A percentile compares a stretch with the other conserved stretches of the same genome.
phyloP scores from a whole-genome alignment of 2,329 filamentous ascomycete genomes.

The Capronia coronata region DNA sequence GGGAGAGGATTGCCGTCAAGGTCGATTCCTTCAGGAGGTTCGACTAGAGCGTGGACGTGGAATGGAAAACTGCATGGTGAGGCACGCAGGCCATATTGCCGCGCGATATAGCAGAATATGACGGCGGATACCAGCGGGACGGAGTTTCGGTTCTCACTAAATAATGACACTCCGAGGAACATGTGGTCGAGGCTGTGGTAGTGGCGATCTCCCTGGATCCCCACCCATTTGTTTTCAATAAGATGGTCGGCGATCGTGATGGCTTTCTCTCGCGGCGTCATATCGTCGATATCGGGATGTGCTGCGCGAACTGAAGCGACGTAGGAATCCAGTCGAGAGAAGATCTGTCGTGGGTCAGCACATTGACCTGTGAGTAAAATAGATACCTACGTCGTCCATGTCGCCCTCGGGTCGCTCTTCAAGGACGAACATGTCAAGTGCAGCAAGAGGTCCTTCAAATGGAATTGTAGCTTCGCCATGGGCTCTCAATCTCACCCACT shows the following conservation, averaged over 20 bases:
- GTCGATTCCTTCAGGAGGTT: constrained; percentile 51
- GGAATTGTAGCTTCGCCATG: constrained; percentile 45
- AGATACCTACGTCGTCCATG: constrained; percentile 56
- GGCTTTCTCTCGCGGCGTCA: constrained; percentile 62
- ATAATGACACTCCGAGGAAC: constrained; percentile 75
- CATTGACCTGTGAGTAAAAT: constrained; percentile 16
- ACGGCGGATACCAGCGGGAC: constrained; percentile 79
- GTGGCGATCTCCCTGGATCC: constrained; percentile 59
- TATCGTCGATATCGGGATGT: constrained; percentile 48
- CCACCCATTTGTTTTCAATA: constrained; percentile 60
- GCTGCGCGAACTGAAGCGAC: constrained; percentile 51
- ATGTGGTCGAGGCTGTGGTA: constrained; percentile 82
- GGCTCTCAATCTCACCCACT: constrained; percentile 59
- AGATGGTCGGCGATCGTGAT: constrained; percentile 64
- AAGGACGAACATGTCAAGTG: constrained; percentile 84
- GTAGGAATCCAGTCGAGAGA: constrained; percentile 58
- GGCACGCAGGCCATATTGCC: constrained; percentile 66
- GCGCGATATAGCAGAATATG: constrained; percentile 77
- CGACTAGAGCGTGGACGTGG: constrained; percentile 76
- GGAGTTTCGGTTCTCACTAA: constrained; percentile 65
- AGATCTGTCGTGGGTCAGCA: constrained; percentile 44
- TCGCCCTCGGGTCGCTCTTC: constrained; percentile 63
- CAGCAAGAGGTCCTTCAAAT: constrained; percentile 56
- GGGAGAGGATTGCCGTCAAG: constrained; percentile 47
- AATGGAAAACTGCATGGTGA: constrained; percentile 74